Evolutionary conservation across 441 rosid genomes (phyloP), one percentile per base, ranked within the genome.

Genomic region (Breynia disticha): DNA sequence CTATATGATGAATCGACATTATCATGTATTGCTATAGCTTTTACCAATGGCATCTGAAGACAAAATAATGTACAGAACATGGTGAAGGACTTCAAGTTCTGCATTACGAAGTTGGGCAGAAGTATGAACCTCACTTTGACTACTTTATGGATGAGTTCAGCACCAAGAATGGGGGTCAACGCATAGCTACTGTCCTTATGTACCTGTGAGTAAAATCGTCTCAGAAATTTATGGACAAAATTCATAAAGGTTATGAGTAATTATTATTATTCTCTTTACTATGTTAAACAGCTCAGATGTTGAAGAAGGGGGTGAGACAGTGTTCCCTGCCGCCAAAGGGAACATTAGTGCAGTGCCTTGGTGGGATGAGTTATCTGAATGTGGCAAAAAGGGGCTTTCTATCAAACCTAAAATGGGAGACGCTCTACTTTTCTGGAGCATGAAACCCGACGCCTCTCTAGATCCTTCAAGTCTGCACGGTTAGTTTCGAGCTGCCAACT

Each of bases 291-390:
- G 97, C 59, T 93, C 96, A 21, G 97, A 93, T 74, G 97, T 86
- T 68, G 97, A 88, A 75, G 96, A 93, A 79, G 98, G 97, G 18
- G 98, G 98, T 38, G 98, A 93, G 69, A 93, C 97, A 0, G 81
- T 88, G 60, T 93, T 93, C 69, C 95, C 97, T 53, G 57, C 68
- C 48, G 91, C 93, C 56, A 76, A 64, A 58, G 77, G 75, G 70
- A 88, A 84, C 69, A 35, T 71, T 44, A 88, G 81, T 55, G 63
- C 84, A 17, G 95, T 86, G 18, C 88, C 88, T 11, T 86, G 88
- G 98, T 86, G 86, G 79, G 69, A 88, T 47, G 88, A 86, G 64
- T 77, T 88, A 63, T 88, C 98, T 32, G 83, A 84, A 71, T 93
- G 97, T 55, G 98, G 70, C 21, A 81, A 73, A 70, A 46, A 63